These are phyloP conservation scores for Gaeumannomyces tritici DNA, from an alignment of 2,329 filamentous ascomycete species.

Conservation along the genomic window DNA sequence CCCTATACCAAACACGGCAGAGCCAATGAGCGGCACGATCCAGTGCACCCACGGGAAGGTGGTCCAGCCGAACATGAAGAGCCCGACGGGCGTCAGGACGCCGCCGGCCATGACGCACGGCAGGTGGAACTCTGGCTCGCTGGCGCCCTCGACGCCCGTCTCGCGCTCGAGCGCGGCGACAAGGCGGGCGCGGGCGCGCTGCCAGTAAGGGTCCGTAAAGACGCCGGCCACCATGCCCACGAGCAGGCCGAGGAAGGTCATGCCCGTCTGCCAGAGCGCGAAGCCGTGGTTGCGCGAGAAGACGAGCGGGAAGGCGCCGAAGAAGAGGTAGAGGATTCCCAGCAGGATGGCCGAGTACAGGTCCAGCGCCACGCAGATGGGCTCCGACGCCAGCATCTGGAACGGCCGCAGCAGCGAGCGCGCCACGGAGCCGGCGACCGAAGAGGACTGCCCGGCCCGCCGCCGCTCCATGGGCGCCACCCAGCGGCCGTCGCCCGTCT, in stretches of 20 bases:
- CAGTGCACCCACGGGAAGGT: conserved; percentile 66
- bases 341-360: conserved; percentile 77
- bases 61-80: conserved; percentile 89
- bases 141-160: conserved; percentile 43
- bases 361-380: conserved; percentile 78
- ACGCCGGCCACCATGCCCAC: conserved; percentile 58
- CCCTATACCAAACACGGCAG: conserved; percentile 60
- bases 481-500: conserved; percentile 71
- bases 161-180: conserved; percentile 41
- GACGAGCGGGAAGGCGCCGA: conserved; percentile 76
- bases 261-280: conserved; percentile 68
- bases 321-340: conserved; percentile 83
- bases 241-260: conserved; percentile 65
- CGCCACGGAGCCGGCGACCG: conserved; percentile 51
- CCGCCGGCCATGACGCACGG: conserved; percentile 68
- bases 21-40: conserved; percentile 68
- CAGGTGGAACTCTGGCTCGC: conserved; percentile 81
- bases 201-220: conserved; percentile 58
- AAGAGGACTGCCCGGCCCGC: conserved; percentile 37
- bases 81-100: conserved; percentile 64
- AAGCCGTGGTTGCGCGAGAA: conserved; percentile 69
- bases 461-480: conserved; percentile 63
- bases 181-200: conserved; percentile 46
- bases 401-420: conserved; percentile 60
- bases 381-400: conserved; percentile 69